Percentiles rank a stretch among this genome's conserved stretches.
Evolutionary conservation across 1,139 yeast genomes (phyloP).

Genomic region (Saccharomycopsis hybrid): DNA sequence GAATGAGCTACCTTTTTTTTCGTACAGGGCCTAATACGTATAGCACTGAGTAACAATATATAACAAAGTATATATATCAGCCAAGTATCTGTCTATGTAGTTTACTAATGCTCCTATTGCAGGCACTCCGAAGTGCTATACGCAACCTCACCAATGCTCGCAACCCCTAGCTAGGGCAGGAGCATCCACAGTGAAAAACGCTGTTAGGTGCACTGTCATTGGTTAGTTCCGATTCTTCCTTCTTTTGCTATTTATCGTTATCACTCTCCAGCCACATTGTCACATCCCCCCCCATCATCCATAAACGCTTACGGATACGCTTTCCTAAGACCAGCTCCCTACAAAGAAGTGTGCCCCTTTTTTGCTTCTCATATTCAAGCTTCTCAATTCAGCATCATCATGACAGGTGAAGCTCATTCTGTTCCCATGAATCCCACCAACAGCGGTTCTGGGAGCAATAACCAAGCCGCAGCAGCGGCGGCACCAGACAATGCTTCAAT

Average conservation of each 20-base stretch:
- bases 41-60: neutral
- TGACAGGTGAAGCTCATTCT: constrained; percentile 4
- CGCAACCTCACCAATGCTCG: no score
- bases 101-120: neutral
- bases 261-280: no score
- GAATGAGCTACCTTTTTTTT: neutral
- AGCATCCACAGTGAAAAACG: no score
- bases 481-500: neutral
- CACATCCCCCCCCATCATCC: no score
- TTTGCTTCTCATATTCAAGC: no score
- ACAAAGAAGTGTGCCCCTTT: no score
- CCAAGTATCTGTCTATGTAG: neutral
- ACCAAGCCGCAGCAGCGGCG: neutral
- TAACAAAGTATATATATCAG: neutral
- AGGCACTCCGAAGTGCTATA: neutral
- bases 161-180: no score
- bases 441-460: neutral
- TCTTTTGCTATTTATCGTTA: no score
- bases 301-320: no score
- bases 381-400: neutral
- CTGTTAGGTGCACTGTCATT: no score
- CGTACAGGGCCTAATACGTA: neutral
- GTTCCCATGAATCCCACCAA: constrained; percentile 4
- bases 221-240: no score
- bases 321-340: no score